phyloP scores from a whole-genome alignment of 1,139 yeast species.

The Insectozyma bohioensis region DNA sequence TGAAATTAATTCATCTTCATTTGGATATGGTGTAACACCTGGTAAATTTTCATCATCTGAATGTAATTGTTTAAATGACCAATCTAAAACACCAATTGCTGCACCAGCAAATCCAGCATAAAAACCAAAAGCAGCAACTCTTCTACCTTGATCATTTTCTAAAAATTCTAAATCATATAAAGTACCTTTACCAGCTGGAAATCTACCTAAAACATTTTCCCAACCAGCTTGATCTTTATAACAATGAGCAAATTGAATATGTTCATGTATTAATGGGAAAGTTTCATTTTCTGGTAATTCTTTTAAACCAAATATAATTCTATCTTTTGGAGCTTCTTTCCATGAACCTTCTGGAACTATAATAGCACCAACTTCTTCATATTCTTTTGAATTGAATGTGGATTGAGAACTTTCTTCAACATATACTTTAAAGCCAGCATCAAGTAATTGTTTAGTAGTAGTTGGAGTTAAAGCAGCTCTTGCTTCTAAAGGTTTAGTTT shows the following conservation, averaged over 20 bases:
- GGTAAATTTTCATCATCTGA: slow-evolving; percentile 63
- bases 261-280: slow-evolving; percentile 93
- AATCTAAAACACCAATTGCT: slow-evolving; percentile 88
- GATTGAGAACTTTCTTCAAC: slow-evolving; percentile 89
- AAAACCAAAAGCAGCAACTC: slow-evolving; percentile 98
- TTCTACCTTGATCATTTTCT: slow-evolving; percentile 91
- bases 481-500: slow-evolving; percentile 94
- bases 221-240: slow-evolving; percentile 97
- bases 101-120: slow-evolving; percentile 99
- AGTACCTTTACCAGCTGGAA: slow-evolving; percentile 87
- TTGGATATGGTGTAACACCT: slow-evolving; percentile 78
- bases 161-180: slow-evolving; percentile 92
- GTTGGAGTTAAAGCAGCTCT: slow-evolving; percentile 96
- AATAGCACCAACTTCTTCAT: slow-evolving; percentile 75
- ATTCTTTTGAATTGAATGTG: slow-evolving; percentile 73
- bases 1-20: slow-evolving; percentile 68
- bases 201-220: slow-evolving; percentile 85
- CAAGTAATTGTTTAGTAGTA: slow-evolving; percentile 78
- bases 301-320: slow-evolving; percentile 89
- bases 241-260: slow-evolving; percentile 98
- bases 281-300: slow-evolving; percentile 89
- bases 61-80: slow-evolving; percentile 88
- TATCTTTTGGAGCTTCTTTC: slow-evolving; percentile 85
- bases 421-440: slow-evolving; percentile 83
- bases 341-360: slow-evolving; percentile 94